Percentiles rank a stretch among this genome's conserved stretches.
phyloP scores from a whole-genome alignment of 495 filamentous ascomycete species.

The Neurospora tetraspora region DNA sequence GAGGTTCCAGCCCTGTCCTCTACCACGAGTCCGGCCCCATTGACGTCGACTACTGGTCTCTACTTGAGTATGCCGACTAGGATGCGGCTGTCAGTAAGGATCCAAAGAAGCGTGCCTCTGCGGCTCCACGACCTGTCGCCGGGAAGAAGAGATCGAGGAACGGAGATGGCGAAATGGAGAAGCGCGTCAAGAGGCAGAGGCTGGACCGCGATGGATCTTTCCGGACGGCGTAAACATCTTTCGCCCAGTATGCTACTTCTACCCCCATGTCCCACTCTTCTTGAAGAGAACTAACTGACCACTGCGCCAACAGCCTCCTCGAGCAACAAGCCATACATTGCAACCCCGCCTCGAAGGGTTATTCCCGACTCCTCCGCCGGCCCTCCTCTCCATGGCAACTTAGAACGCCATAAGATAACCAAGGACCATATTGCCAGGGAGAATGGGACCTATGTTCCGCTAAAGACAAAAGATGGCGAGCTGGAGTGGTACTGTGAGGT shows the following conservation, averaged over 20 bases:
- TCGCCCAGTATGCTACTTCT: not conserved
- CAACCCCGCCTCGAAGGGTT: not conserved
- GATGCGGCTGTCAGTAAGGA: not conserved
- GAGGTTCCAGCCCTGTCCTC: not conserved
- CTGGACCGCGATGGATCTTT: not conserved
- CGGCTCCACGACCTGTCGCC: not conserved
- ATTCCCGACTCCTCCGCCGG: too few relatives aligned
- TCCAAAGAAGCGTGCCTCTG: not conserved
- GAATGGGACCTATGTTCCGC: too few relatives aligned
- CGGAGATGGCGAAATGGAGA: not conserved
- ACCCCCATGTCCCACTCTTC: not conserved
- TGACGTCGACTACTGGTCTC: not conserved
- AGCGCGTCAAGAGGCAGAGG: not conserved
- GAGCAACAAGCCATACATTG: not conserved
- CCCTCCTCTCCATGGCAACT: too few relatives aligned
- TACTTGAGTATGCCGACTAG: not conserved
- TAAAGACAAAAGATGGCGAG: too few relatives aligned
- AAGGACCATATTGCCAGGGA: too few relatives aligned
- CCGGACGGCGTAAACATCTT: not conserved
- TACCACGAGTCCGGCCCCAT: too few relatives aligned
- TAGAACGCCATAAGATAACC: too few relatives aligned
- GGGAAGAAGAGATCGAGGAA: not conserved
- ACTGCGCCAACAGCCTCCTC: not conserved
- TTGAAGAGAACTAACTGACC: not conserved
- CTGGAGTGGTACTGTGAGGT: too few relatives aligned